Evolutionary conservation across 2,329 filamentous ascomycete genomes (phyloP).

Genomic region (Cladobotryum protrusum): DNA sequence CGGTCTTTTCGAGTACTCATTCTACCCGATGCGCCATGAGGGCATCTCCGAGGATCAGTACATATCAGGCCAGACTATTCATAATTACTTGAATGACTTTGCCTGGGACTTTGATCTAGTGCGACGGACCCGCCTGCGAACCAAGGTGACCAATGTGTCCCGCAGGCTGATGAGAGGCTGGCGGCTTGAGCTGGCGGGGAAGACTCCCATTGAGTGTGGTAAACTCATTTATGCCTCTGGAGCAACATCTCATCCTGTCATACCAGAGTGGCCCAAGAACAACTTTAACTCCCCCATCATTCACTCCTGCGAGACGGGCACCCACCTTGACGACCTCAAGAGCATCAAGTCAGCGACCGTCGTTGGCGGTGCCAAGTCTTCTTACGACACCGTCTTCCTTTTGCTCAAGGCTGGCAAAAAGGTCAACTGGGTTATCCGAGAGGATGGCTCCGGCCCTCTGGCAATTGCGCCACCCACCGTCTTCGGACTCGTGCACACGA

Average conservation of each 20-base stretch:
- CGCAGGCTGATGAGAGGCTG: constrained; percentile 13
- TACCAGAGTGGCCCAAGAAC: constrained; percentile 16
- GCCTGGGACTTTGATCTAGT: constrained; percentile 18
- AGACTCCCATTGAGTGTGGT: constrained; percentile 12
- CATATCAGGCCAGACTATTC: constrained; percentile 25
- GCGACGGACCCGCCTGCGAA: constrained; percentile 14
- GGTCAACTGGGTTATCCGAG: constrained; percentile 29
- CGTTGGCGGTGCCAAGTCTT: constrained; percentile 27
- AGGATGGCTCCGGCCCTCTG: constrained; percentile 23
- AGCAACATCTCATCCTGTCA: constrained; percentile 17
- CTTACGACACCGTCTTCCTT: constrained; percentile 28
- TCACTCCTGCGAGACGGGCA: constrained; percentile 22
- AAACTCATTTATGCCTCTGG: constrained; percentile 22
- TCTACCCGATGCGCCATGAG: constrained; percentile 25
- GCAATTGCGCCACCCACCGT: constrained; percentile 24
- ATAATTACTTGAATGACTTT: constrained; percentile 23
- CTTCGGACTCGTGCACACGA: constrained; percentile 21
- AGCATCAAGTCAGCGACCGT: constrained; percentile 18
- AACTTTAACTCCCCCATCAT: constrained; percentile 20
- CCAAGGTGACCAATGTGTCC: constrained; percentile 12
- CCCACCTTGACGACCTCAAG: constrained; percentile 2
- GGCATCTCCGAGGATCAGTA: constrained; percentile 22
- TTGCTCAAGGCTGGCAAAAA: constrained; percentile 23
- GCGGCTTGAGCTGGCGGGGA: constrained; percentile 18
- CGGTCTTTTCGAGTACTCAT: constrained; percentile 29